Conservation (phyloP, 305 asterid genomes). For the Plantago coronopus region DNA sequence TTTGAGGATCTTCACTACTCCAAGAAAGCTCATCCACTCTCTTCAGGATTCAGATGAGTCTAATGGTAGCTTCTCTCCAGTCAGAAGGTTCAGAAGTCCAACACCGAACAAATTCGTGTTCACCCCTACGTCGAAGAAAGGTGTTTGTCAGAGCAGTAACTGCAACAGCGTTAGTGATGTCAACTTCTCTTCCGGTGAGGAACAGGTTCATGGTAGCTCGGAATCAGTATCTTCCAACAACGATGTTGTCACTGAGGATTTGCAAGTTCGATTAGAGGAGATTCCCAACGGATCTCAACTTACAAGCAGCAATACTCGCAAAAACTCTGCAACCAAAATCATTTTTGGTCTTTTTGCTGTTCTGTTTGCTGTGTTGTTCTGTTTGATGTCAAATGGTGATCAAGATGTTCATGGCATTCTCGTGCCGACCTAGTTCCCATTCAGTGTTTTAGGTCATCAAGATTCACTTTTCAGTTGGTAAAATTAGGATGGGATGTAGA, state of each 20-base stretch:
- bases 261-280: slow-evolving; percentile 24
- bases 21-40: slow-evolving; percentile 72
- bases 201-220: slow-evolving; percentile 35
- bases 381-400: slow-evolving; percentile 37
- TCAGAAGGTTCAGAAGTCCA: slow-evolving; percentile 43
- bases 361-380: slow-evolving; percentile 33
- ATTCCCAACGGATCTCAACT: slow-evolving; percentile 23
- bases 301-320: slow-evolving; percentile 10
- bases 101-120: slow-evolving; percentile 30
- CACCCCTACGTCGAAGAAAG: slow-evolving; percentile 41
- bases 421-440: slow-evolving; percentile 61
- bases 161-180: slow-evolving; percentile 21
- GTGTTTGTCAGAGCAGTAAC: slow-evolving; percentile 21
- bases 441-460: background rate
- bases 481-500: background rate
- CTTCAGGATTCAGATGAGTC: slow-evolving; percentile 64
- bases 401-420: slow-evolving; percentile 34
- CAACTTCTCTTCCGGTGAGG: slow-evolving; percentile 27
- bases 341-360: slow-evolving; percentile 37
- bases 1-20: slow-evolving; percentile 73
- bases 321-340: slow-evolving; percentile 19
- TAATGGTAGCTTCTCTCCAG: slow-evolving; percentile 35
- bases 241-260: slow-evolving; percentile 34
- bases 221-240: slow-evolving; percentile 78
- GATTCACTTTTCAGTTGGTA: background rate